Conservation (phyloP, 176 grass and related monocot genomes). For the Cocos nucifera region DNA sequence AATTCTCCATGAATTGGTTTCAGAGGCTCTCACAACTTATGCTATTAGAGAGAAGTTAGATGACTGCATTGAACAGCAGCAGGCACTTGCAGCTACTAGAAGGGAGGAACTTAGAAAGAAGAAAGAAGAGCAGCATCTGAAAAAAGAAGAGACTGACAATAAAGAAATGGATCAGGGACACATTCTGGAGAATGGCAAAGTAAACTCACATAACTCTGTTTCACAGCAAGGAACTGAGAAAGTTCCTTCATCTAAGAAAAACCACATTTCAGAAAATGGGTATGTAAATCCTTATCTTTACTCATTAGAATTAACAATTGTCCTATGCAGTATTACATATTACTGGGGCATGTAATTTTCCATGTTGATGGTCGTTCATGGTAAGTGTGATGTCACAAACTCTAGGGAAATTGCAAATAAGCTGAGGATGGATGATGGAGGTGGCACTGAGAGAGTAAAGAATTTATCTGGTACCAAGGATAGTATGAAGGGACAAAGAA, state of each 20-base stretch:
- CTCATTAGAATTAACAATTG: no score
- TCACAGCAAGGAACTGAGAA: background rate
- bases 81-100: constrained; percentile 44
- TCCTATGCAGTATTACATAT: no score
- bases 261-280: constrained; percentile 8
- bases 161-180: constrained; percentile 26
- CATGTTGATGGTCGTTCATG: no score
- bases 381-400: no score
- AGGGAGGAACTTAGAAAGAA: constrained; percentile 52
- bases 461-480: background rate
- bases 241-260: constrained; percentile 5
- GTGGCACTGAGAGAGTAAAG: background rate
- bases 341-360: no score
- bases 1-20: constrained; percentile 57
- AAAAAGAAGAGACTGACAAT: constrained; percentile 29
- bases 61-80: constrained; percentile 47
- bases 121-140: constrained; percentile 32
- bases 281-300: background rate
- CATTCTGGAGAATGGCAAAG: constrained; percentile 18
- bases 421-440: constrained; percentile 1
- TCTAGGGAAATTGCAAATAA: background rate
- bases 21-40: constrained; percentile 56
- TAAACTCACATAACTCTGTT: background rate
- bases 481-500: constrained; percentile 22
- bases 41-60: constrained; percentile 56